phyloP scores from a whole-genome alignment of 306 rosid genomes.

The Carpinus fangiana region DNA sequence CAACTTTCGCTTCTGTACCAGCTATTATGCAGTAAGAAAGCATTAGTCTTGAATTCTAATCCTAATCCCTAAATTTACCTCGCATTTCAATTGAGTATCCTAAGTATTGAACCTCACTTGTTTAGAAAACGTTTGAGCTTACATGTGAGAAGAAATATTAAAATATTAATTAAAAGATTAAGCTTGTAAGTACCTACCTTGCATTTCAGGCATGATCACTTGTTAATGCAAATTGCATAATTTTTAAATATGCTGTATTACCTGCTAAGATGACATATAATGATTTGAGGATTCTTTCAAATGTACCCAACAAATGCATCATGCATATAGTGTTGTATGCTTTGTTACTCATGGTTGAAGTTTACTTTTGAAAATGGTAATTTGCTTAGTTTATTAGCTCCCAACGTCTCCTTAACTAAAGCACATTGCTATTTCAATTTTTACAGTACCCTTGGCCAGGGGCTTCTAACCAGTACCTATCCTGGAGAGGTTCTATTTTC shows the following conservation, averaged over 20 bases:
- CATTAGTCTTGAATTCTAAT: too few species aligned
- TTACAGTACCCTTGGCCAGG: slow-evolving; percentile 91
- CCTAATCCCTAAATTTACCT: too few species aligned
- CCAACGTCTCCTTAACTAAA: neutral
- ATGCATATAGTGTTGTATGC: neutral
- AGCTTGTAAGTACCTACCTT: too few species aligned
- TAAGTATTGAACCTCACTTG: too few species aligned
- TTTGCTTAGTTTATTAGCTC: neutral
- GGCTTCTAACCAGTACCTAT: slow-evolving; percentile 80
- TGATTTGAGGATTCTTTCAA: neutral
- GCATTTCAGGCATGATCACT: neutral
- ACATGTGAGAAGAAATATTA: too few species aligned
- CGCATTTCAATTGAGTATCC: too few species aligned
- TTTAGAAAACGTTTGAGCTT: too few species aligned
- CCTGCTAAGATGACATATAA: too few species aligned
- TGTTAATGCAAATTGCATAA: neutral
- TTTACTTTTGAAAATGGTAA: slow-evolving; percentile 10
- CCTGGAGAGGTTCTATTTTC: slow-evolving; percentile 77
- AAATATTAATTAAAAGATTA: too few species aligned
- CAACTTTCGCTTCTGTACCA: too few species aligned
- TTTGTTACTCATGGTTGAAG: neutral
- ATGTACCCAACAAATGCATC: neutral
- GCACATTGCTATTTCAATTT: slow-evolving; percentile 29
- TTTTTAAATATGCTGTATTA: neutral
- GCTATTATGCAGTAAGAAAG: neutral